Conservation (phyloP, 2,329 filamentous ascomycete species). For the Exophiala bonariae region DNA sequence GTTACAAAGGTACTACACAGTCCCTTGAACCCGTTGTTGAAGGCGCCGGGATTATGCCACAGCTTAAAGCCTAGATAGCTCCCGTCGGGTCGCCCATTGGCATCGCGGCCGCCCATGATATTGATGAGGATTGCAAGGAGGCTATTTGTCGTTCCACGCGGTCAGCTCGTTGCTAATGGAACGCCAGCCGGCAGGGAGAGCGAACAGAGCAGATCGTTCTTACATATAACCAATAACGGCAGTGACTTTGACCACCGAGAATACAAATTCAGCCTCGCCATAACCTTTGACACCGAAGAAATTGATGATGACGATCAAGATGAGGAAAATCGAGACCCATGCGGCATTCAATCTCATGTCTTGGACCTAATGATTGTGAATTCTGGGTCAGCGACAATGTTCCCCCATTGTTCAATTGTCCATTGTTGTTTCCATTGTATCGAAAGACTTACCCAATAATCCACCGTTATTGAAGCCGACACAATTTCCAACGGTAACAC, state of each 20-base stretch:
- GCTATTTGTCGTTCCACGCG: slow-evolving; percentile 40
- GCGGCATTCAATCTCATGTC: slow-evolving; percentile 41
- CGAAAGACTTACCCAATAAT: slow-evolving; percentile 60
- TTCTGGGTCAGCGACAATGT: slow-evolving; percentile 8
- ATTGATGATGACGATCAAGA: slow-evolving; percentile 72
- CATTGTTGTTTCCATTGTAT: neutral
- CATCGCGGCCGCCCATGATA: slow-evolving; percentile 63
- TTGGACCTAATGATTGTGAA: slow-evolving; percentile 16
- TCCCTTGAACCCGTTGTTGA: slow-evolving; percentile 49
- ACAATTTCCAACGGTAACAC: slow-evolving; percentile 81
- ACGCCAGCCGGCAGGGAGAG: too few relatives aligned
- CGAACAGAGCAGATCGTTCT: too few relatives aligned
- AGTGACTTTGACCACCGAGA: slow-evolving; percentile 75
- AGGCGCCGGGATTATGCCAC: slow-evolving; percentile 60
- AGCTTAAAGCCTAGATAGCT: slow-evolving; percentile 78
- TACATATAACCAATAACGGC: slow-evolving; percentile 81
- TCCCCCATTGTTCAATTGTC: slow-evolving; percentile 1
- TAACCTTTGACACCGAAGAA: slow-evolving; percentile 80
- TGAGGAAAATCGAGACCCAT: slow-evolving; percentile 70
- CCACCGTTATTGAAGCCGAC: slow-evolving; percentile 74
- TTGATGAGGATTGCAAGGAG: slow-evolving; percentile 72
- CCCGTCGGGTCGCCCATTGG: slow-evolving; percentile 67
- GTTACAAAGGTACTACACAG: slow-evolving; percentile 60
- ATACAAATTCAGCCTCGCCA: slow-evolving; percentile 78
- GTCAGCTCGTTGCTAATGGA: too few relatives aligned